These are phyloP conservation scores for Knoxdaviesia proteae DNA, from an alignment of 2,329 filamentous ascomycete genomes.

Conservation along the genomic window DNA sequence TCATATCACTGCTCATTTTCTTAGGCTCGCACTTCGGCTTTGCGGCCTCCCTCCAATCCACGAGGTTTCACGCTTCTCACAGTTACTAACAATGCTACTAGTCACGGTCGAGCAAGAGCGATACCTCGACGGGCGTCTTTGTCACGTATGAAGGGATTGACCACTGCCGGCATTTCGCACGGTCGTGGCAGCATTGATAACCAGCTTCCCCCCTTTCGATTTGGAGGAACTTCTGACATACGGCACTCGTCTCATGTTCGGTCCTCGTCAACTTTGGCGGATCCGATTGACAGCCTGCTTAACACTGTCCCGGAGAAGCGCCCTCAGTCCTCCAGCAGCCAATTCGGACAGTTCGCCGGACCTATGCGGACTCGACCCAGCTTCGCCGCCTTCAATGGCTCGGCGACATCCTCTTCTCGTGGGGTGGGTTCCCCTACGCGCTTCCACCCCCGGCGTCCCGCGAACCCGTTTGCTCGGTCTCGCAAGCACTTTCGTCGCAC, in stretches of 20 bases:
- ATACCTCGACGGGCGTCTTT: conserved; percentile 51
- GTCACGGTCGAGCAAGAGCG: no score
- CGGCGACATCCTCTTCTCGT: conserved; percentile 11
- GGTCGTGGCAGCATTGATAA: conserved; percentile 39
- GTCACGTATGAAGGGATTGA: conserved; percentile 52
- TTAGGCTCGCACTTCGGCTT: no score
- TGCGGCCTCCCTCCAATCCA: no score
- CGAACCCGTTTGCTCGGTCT: conserved; percentile 51
- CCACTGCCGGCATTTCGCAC: conserved; percentile 38
- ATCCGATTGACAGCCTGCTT: conserved; percentile 34
- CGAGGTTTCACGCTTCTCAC: no score
- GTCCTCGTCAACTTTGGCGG: conserved; percentile 19
- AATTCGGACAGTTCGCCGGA: background rate
- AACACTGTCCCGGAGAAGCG: background rate
- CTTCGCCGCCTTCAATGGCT: conserved; percentile 35
- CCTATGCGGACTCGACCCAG: conserved; percentile 26
- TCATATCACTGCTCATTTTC: no score
- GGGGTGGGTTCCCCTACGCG: background rate
- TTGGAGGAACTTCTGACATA: conserved; percentile 22
- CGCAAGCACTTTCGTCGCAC: conserved; percentile 82
- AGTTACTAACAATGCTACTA: no score
- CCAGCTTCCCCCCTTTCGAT: conserved; percentile 54
- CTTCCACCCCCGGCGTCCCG: conserved; percentile 48
- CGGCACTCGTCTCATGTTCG: conserved; percentile 9
- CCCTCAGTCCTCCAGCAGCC: background rate